A percentile compares a stretch with the other conserved stretches of the same genome.
These are phyloP conservation scores for Phyllostachys edulis DNA, from an alignment of 176 grass and related monocot genomes.

Conservation along the genomic window DNA sequence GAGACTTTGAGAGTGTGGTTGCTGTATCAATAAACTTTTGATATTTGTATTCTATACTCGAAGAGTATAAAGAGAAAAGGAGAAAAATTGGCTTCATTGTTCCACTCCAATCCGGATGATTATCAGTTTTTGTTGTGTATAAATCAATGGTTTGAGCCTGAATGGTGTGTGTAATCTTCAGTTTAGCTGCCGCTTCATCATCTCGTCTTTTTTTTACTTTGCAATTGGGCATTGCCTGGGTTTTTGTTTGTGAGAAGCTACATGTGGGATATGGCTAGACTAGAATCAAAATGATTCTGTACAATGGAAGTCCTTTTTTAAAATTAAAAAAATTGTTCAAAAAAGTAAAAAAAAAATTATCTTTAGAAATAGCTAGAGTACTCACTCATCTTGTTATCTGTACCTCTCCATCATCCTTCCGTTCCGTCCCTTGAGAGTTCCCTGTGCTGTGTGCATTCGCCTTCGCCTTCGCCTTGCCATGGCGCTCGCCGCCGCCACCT, in stretches of 20 bases:
- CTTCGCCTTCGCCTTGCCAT: not conserved
- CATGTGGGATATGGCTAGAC: not conserved
- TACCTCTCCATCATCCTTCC: not conserved
- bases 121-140: not conserved
- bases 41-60: slow-evolving; percentile 28
- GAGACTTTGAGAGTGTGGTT: not conserved
- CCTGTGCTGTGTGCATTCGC: not conserved
- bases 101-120: not conserved
- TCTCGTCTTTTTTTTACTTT: too few relatives aligned
- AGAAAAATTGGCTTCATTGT: not conserved
- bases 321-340: too few relatives aligned
- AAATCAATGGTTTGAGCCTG: not conserved
- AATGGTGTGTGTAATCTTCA: too few relatives aligned
- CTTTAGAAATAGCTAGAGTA: not conserved
- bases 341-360: too few relatives aligned
- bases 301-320: too few relatives aligned
- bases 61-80: slow-evolving; percentile 26
- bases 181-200: not conserved
- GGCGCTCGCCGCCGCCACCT: slow-evolving; percentile 23
- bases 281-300: not conserved
- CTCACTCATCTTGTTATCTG: not conserved
- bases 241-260: not conserved
- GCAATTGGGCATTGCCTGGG: not conserved
- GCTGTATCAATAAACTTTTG: slow-evolving; percentile 10
- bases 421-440: not conserved